Base-by-base conservation (phyloP, 2,329 filamentous ascomycete genomes). In the Balansia obtecta region DNA sequence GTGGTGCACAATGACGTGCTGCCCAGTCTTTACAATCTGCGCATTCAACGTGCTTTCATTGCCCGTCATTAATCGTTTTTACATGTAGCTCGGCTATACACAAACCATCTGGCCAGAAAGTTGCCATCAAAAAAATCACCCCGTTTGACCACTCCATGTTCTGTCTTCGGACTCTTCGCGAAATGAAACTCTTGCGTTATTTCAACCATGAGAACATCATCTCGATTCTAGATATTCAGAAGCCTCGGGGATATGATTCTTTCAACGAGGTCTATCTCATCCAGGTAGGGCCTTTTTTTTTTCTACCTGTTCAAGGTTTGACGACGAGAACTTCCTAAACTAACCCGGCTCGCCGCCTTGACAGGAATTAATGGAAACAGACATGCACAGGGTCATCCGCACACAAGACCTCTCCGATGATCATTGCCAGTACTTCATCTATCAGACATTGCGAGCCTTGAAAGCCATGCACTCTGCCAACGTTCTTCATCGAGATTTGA, bases 121-220 rank as follows among this genome's bases (percentile, higher is more conserved):
- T 98, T 53, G 93, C 93, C 54, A 98, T 98, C 77, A 98, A 98
- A 79, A 98, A 98, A 80, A 98, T 98, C 63, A 97, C 90, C 0
- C 93, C 93, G 6, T 98, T 98, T 70, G 93, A 98, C 64, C 93
- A 97, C 68, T 95, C 89, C 66, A 96, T 96, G 90, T 96, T 96
- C 77, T 96, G 91, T 68, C 74, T 98, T 62, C 80, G 93, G 67
- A 98, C 93, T 1, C 76, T 98, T 58, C 89, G 93, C 69, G 93
- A 98, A 73, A 98, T 98, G 93, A 98, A 98, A 80, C 78, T 98
- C 52, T 75, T 98, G 63, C 82, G 93, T 62, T 97, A 98, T 72
- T 98, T 98, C 76, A 98, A 97, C 73, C 93, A 98, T 67, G 93
- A 98, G 72, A 98, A 98, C 71, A 97, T 98, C 73, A 98, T 98